Evolutionary conservation across 345 rosid genomes (phyloP).

Genomic region (Eucalyptus lansdowneana): DNA sequence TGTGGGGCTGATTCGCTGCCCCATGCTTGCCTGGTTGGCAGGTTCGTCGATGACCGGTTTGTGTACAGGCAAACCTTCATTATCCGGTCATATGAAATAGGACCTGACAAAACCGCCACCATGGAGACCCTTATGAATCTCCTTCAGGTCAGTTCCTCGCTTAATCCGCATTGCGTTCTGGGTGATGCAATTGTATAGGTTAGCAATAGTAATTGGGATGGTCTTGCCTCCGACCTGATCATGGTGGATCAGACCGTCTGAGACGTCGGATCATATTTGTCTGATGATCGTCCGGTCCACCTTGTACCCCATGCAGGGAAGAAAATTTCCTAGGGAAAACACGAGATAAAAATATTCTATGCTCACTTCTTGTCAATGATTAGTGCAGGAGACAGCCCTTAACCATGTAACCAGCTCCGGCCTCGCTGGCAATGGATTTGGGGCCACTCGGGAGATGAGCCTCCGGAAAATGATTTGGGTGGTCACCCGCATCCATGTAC

Average conservation of each 20-base stretch:
- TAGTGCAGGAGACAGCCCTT: constrained; percentile 51
- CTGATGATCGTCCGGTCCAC: neutral
- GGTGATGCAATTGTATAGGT: neutral
- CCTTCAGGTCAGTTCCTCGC: constrained; percentile 26
- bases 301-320: neutral
- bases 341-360: neutral
- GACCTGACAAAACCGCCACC: constrained; percentile 61
- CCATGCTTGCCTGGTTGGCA: constrained; percentile 26
- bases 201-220: neutral
- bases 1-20: neutral
- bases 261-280: neutral
- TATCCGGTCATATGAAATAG: constrained; percentile 60
- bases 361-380: neutral
- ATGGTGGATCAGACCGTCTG: neutral
- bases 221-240: neutral
- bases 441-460: constrained; percentile 56
- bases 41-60: constrained; percentile 39
- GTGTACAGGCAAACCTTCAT: constrained; percentile 44
- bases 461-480: constrained; percentile 55
- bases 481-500: constrained; percentile 44
- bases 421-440: constrained; percentile 54
- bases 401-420: constrained; percentile 52
- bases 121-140: constrained; percentile 69
- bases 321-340: neutral
- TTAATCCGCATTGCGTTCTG: neutral